Evolutionary conservation across 2,329 filamentous ascomycete genomes (phyloP).

Genomic region (Immersiporthe knoxdaviesiana): DNA sequence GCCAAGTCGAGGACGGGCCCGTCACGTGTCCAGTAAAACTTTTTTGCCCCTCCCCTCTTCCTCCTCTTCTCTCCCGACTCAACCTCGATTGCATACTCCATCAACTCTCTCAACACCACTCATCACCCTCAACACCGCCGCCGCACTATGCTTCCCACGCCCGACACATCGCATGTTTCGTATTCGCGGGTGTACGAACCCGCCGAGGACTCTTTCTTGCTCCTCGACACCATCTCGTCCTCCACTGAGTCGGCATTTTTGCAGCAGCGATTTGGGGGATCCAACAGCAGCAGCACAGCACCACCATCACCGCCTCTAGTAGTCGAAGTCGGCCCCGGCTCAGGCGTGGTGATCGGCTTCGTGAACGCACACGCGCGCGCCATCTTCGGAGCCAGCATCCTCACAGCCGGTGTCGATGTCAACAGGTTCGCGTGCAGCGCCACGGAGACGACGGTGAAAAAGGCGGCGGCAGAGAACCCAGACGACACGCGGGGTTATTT

Average conservation of each 20-base stretch:
- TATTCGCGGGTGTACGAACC: slow-evolving; percentile 93
- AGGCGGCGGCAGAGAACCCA: slow-evolving; percentile 43
- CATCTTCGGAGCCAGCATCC: slow-evolving; percentile 73
- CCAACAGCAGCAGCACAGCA: slow-evolving; percentile 37
- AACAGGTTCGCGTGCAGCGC: slow-evolving; percentile 82
- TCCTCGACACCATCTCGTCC: slow-evolving; percentile 88
- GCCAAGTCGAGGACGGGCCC: neutral
- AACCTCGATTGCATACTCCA: neutral
- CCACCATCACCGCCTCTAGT: slow-evolving; percentile 62
- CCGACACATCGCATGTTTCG: slow-evolving; percentile 87
- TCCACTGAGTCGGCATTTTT: slow-evolving; percentile 71
- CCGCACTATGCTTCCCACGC: slow-evolving; percentile 80
- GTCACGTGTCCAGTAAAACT: slow-evolving; percentile 29
- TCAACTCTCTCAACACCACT: neutral
- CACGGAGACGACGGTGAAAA: slow-evolving; percentile 69
- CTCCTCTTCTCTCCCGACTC: neutral
- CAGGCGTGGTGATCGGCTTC: slow-evolving; percentile 92
- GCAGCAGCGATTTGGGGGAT: slow-evolving; percentile 57
- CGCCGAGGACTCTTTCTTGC: slow-evolving; percentile 91
- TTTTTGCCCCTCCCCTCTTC: neutral
- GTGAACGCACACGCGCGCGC: slow-evolving; percentile 71
- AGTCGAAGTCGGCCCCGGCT: slow-evolving; percentile 87
- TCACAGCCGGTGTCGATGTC: slow-evolving; percentile 81
- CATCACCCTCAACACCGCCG: neutral
- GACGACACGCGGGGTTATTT: slow-evolving; percentile 51